Percentiles rank a stretch among this genome's conserved stretches.
phyloP scores from a whole-genome alignment of 768 basidiomycete species.

The Sporobolomyces roseus region DNA sequence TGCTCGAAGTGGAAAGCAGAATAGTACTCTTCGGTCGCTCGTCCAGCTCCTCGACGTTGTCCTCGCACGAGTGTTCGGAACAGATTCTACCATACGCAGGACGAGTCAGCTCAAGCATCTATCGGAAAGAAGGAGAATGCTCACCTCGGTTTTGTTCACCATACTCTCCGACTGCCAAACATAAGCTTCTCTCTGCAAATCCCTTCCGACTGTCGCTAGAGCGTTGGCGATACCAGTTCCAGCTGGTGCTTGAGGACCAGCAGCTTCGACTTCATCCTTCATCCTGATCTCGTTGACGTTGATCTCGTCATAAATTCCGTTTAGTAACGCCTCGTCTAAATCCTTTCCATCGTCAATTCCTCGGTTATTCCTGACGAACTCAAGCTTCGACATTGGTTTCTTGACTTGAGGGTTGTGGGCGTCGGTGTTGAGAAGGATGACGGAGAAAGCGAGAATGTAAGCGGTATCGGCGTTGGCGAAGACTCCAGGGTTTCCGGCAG shows the following conservation, averaged over 20 bases:
- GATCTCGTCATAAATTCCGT: conserved; percentile 82
- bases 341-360: conserved; percentile 90
- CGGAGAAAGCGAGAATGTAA: conserved; percentile 91
- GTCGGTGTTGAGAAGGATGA: conserved; percentile 95
- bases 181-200: conserved; percentile 93
- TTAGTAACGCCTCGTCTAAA: conserved; percentile 78
- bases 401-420: conserved; percentile 93
- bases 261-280: conserved; percentile 86
- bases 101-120: not conserved
- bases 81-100: conserved; percentile 60
- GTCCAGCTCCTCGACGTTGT: conserved; percentile 64
- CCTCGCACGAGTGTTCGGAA: conserved; percentile 88
- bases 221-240: conserved; percentile 73
- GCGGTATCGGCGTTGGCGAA: conserved; percentile 96
- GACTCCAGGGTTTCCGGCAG: conserved; percentile 75
- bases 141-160: conserved; percentile 90
- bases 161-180: conserved; percentile 92
- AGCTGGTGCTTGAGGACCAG: conserved; percentile 46
- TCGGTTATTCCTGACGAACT: conserved; percentile 90
- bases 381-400: conserved; percentile 83
- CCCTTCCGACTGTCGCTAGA: conserved; percentile 82
- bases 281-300: conserved; percentile 88
- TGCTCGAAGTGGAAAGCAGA: conserved; percentile 94
- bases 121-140: conserved; percentile 22
- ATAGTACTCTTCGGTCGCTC: conserved; percentile 72